Base-by-base conservation (phyloP, 2,329 filamentous ascomycete species). In the Aureobasidium zeae region DNA sequence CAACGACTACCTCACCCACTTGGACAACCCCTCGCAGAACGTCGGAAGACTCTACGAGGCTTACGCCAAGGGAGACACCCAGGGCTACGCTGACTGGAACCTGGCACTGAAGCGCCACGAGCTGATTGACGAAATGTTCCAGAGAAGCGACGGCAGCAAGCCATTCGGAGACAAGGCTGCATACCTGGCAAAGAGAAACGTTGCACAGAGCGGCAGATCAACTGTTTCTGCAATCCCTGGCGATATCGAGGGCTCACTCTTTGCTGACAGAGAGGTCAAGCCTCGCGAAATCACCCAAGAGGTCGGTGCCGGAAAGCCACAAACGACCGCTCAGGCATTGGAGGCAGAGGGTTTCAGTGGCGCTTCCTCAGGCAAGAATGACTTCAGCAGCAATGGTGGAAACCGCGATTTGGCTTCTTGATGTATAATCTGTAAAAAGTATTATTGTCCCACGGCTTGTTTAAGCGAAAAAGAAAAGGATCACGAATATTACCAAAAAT, bases 181-280 rank as follows among this genome's bases (percentile, higher is more conserved):
- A 2, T 45, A 45, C 17, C 2, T 30, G 9, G 19, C 39, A 1
- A 34, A 43, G 39, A 15, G 12, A 3, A 17, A 17, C 15, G 22
- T 20, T 5, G 5, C 26, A 5, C 24, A 26, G 19, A 41, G 37
- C 12, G 13, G 37, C 10, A 2, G 19, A n/a, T 24, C 24, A 12
- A 8, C 16, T 22, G 26, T 17, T 2, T 21, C 25, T 1, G n/a
- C n/a, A n/a, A 30, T 39, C 5, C 25, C 29, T 43, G 64, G 67
- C 26, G 37, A 41, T 41, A 71, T 73, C 26, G 69, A 74, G 50
- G 65, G 67, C 30, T 60, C 66, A 33, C 68, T 69, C 44, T 64
- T 71, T 36, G 65, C 66, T 20, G 65, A 74, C 59, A 73, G 74
- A 59, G 67, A 65, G 19, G 66, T 69, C 47, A 74, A 75, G 61